Conservation (phyloP, 768 basidiomycete genomes). For the Lactarius sanguifluus region DNA sequence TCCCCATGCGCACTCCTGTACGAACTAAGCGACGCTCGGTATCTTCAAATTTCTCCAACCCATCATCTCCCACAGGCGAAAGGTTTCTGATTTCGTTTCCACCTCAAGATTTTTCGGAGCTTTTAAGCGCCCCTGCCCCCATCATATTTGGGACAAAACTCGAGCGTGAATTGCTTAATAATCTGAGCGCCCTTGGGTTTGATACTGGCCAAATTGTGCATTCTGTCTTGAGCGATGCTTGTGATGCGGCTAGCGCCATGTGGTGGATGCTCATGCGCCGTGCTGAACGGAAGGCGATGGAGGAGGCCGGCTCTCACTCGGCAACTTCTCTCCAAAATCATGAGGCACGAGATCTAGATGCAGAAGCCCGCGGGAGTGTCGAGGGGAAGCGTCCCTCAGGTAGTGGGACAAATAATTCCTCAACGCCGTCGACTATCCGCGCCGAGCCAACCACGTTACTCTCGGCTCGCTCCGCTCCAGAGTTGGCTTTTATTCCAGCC, state of each 20-base stretch:
- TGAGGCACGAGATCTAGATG: conserved; percentile 15
- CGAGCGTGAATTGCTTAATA: conserved; percentile 79
- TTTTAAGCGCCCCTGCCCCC: conserved; percentile 65
- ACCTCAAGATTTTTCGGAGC: conserved; percentile 57
- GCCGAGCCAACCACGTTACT: conserved; percentile 32
- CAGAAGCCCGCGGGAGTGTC: conserved; percentile 31
- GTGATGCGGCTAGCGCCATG: conserved; percentile 84
- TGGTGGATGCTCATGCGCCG: conserved; percentile 97
- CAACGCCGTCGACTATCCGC: conserved; percentile 22
- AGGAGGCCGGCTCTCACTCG: conserved; percentile 35
- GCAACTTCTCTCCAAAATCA: conserved; percentile 18
- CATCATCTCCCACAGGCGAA: conserved; percentile 46
- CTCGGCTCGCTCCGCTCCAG: conserved; percentile 49
- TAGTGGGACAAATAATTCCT: conserved; percentile 16
- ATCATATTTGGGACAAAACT: conserved; percentile 84
- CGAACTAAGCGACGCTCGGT: conserved; percentile 95
- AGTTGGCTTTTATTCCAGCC: conserved; percentile 72
- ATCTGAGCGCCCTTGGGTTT: conserved; percentile 73
- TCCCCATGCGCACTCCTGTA: conserved; percentile 83
- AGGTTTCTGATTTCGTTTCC: conserved; percentile 38
- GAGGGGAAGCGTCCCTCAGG: conserved; percentile 22
- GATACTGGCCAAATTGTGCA: conserved; percentile 96
- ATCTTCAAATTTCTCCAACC: conserved; percentile 78
- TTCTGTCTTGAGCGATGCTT: conserved; percentile 87
- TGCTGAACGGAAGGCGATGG: conserved; percentile 58